A percentile compares a stretch with the other conserved stretches of the same genome.
Evolutionary conservation across 75 land plant species (phyloP).

Genomic region (Ceratopteris richardii): DNA sequence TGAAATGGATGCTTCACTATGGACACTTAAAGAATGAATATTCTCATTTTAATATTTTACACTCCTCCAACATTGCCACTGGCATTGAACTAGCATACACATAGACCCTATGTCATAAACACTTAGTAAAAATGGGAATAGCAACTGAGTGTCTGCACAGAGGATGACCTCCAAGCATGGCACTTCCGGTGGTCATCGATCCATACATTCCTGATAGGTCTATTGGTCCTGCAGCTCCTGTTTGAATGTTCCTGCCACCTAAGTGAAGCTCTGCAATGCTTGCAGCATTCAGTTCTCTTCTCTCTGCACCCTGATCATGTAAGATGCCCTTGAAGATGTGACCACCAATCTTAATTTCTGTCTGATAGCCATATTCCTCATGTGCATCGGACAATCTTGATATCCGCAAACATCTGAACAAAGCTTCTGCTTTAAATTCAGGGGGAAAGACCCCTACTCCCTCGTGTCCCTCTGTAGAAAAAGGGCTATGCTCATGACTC

Average conservation of each 20-base stretch:
- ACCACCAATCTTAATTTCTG: slow-evolving; percentile 65
- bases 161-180: slow-evolving; percentile 30
- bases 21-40: too few relatives aligned
- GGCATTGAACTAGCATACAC: too few relatives aligned
- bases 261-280: slow-evolving; percentile 50
- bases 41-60: too few relatives aligned
- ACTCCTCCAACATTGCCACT: too few relatives aligned
- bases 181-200: slow-evolving; percentile 20
- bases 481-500: too few relatives aligned
- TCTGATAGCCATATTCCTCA: slow-evolving; percentile 62
- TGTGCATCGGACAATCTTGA: slow-evolving; percentile 45
- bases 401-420: slow-evolving; percentile 60
- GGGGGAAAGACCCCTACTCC: slow-evolving; percentile 38
- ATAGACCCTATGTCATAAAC: too few relatives aligned
- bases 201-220: slow-evolving; percentile 21
- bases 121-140: too few relatives aligned
- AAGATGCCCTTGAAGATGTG: slow-evolving; percentile 70
- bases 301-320: slow-evolving; percentile 50
- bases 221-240: slow-evolving; percentile 8
- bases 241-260: slow-evolving; percentile 21
- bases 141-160: too few relatives aligned
- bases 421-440: slow-evolving; percentile 53
- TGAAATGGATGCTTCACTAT: too few relatives aligned
- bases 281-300: slow-evolving; percentile 14
- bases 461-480: neutral